These are phyloP conservation scores for Plasmodium fragile DNA, from an alignment of 169 alveolate species.

Conservation along the genomic window DNA sequence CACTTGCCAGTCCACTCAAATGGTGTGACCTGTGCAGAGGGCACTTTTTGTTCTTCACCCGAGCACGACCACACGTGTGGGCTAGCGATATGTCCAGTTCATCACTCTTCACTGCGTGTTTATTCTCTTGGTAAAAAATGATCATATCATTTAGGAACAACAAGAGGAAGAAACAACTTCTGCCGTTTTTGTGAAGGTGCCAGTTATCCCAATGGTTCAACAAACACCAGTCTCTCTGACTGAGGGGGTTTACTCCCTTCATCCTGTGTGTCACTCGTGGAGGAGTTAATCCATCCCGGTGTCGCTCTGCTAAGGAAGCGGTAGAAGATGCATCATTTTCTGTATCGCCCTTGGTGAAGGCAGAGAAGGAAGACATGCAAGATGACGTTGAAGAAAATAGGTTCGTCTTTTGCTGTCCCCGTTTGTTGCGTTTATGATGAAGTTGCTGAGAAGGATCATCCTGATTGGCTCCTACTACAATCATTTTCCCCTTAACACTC, in stretches of 20 bases:
- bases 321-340: neutral
- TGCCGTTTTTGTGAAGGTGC: conserved; percentile 15
- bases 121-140: conserved; percentile 29
- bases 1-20: neutral
- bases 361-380: neutral
- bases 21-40: neutral
- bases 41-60: neutral
- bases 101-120: neutral
- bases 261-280: conserved; percentile 2
- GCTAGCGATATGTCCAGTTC: neutral
- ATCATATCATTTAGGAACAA: conserved; percentile 40
- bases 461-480: neutral
- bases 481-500: neutral
- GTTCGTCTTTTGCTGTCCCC: neutral
- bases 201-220: conserved; percentile 46
- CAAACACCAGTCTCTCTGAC: conserved; percentile 64
- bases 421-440: neutral
- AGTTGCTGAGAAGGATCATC: neutral
- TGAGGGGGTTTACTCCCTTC: neutral
- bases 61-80: neutral
- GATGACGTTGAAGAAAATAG: neutral
- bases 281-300: neutral
- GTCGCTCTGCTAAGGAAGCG: neutral
- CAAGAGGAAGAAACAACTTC: conserved; percentile 20
- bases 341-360: neutral